Evolutionary conservation across 805 yeast species (phyloP).

Genomic region (Pichia gijzeniarum): DNA sequence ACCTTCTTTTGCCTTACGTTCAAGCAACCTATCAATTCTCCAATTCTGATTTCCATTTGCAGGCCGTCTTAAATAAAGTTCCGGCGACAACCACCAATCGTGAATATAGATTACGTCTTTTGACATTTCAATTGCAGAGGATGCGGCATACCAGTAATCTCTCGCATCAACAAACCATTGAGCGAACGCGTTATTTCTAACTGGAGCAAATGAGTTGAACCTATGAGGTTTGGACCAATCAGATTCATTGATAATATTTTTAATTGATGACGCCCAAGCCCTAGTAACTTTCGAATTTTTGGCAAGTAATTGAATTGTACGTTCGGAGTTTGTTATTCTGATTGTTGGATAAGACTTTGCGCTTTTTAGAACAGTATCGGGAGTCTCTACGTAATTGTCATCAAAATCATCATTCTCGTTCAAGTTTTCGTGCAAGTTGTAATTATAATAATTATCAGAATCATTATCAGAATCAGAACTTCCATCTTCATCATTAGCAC

Average conservation of each 20-base stretch:
- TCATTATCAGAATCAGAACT: conserved; percentile 6
- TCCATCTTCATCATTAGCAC: neutral
- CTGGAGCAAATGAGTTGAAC: conserved; percentile 90
- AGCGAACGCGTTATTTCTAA: conserved; percentile 76
- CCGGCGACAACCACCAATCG: conserved; percentile 99
- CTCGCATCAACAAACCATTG: conserved; percentile 94
- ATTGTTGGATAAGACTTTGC: conserved; percentile 45
- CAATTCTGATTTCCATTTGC: conserved; percentile 92
- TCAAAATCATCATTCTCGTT: conserved; percentile 32
- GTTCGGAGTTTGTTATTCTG: conserved; percentile 68
- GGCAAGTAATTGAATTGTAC: conserved; percentile 68
- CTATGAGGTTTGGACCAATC: conserved; percentile 71
- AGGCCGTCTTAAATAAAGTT: conserved; percentile 85
- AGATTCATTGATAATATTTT: conserved; percentile 58
- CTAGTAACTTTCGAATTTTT: conserved; percentile 57
- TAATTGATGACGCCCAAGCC: conserved; percentile 71
- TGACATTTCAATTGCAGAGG: conserved; percentile 89
- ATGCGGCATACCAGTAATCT: conserved; percentile 94
- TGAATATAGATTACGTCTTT: conserved; percentile 89
- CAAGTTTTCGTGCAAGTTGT: conserved; percentile 4
- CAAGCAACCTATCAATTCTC: conserved; percentile 82
- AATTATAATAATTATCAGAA: conserved; percentile 15
- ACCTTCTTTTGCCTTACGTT: conserved; percentile 88
- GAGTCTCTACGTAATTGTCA: conserved; percentile 29
- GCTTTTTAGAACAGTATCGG: conserved; percentile 30